Evolutionary conservation across 2,329 filamentous ascomycete genomes (phyloP).

Genomic region (Fusarium equiseti): DNA sequence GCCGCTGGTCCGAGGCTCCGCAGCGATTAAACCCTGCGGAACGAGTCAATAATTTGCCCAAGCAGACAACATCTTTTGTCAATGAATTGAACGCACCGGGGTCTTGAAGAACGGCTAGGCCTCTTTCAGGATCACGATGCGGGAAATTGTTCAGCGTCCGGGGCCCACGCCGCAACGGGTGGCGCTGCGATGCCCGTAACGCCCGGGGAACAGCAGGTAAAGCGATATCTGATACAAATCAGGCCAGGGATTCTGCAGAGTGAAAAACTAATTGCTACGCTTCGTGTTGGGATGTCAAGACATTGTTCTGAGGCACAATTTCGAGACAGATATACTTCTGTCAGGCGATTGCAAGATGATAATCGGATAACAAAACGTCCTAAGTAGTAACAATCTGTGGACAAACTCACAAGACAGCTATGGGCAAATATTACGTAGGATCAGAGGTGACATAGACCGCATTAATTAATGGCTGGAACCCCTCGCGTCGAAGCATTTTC

Average conservation of each 20-base stretch:
- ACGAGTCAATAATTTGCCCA: conserved; percentile 34
- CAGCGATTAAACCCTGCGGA: conserved; percentile 17
- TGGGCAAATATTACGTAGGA: not conserved
- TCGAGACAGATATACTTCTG: not conserved
- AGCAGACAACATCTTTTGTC: conserved; percentile 37
- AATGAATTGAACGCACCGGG: conserved; percentile 39
- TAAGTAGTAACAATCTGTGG: not conserved
- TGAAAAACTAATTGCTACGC: not conserved
- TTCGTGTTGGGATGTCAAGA: not conserved
- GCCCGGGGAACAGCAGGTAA: conserved; percentile 35
- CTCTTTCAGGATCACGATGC: conserved; percentile 39
- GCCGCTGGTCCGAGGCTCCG: conserved; percentile 46
- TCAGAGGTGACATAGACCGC: not conserved
- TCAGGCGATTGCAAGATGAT: not conserved
- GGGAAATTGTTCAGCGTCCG: conserved; percentile 46
- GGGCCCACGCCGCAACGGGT: conserved; percentile 39
- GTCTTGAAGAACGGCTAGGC: conserved; percentile 33
- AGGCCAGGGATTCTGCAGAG: conserved; percentile 15
- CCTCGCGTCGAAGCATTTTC: conserved; percentile 3
- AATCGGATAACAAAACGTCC: not conserved
- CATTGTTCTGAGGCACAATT: not conserved
- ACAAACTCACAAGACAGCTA: not conserved
- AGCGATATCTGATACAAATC: conserved; percentile 32
- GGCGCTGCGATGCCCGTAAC: conserved; percentile 33
- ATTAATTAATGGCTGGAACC: conserved; percentile 1